Evolutionary conservation across 441 rosid genomes (phyloP).

Genomic region (Gossypium trilobum): DNA sequence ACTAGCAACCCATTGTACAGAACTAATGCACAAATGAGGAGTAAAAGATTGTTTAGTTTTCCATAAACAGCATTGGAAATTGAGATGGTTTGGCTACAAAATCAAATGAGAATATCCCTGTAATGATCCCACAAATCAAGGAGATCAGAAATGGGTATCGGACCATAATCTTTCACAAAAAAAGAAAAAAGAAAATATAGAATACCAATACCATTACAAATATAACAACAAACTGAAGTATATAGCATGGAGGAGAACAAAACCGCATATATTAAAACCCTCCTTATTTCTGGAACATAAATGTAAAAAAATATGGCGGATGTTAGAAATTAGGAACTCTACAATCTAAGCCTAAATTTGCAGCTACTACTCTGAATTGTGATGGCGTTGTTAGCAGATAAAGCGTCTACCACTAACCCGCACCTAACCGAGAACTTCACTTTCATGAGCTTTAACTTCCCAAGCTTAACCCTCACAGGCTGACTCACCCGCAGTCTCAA

Average conservation of each 20-base stretch:
- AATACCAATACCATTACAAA: no score
- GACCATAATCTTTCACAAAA: background rate
- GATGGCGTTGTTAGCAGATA: slow-evolving; percentile 38
- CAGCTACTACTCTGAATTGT: slow-evolving; percentile 52
- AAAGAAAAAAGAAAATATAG: background rate
- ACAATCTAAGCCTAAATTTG: slow-evolving; percentile 50
- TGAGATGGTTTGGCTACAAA: background rate
- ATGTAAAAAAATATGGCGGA: background rate
- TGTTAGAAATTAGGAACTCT: slow-evolving; percentile 2
- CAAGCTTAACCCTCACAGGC: slow-evolving; percentile 76
- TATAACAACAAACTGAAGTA: background rate
- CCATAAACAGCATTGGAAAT: no score
- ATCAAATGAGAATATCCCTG: background rate
- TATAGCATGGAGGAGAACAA: background rate
- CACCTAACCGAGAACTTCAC: slow-evolving; percentile 59
- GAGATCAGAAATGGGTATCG: background rate
- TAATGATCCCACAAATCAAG: background rate
- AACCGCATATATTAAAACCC: background rate
- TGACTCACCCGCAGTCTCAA: slow-evolving; percentile 60
- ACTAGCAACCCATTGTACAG: no score
- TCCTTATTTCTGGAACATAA: background rate
- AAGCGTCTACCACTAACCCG: slow-evolving; percentile 39
- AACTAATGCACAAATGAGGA: no score
- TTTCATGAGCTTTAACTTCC: slow-evolving; percentile 58
- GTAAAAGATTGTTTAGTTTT: no score